Evolutionary conservation across 768 basidiomycete species (phyloP), one percentile per base, ranked within the genome.

Genomic region (Boletus subparvulus): DNA sequence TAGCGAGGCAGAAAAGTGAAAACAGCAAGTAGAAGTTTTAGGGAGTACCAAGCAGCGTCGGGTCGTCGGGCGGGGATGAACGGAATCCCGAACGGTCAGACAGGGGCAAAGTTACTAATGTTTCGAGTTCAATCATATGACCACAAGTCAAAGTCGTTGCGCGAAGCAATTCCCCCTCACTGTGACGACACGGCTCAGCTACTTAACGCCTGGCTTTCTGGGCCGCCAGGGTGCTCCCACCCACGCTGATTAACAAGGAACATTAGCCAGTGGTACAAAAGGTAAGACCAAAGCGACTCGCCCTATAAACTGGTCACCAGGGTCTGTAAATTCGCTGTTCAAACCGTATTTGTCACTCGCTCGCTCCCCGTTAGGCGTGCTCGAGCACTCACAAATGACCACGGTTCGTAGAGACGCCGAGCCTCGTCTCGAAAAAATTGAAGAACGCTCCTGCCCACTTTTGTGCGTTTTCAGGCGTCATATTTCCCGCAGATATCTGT

Each of bases 401-500:
- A 43, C 86, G 79, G 63, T 83, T 71, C 3, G 70, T 76, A 1
- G 70, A 66, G 13, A 80, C 65, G 4, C 77, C 78, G 5, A 87
- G 73, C 59, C 80, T 82, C 60, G 75, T 69, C 55, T 79, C 66
- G 65, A 88, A 76, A 68, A 78, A 85, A 24, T 71, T 66, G 64
- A 80, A 83, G 55, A 87, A 75, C 1, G 65, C 72, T 62, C 79
- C 77, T 67, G 83, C 83, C 67, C 83, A 87, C 39, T 55, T 60
- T 55, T 80, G 80, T 57, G 84, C 86, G 26, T 58, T 61, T 21
- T 61, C 69, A 1, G 77, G 74, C 40, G 72, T 78, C 52, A 87
- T 73, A 63, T 85, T 84, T 61, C 78, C 82, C 67, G 87, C 64
- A 63, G 81, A 83, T 33, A 69, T 75, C 86, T 88, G 50, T 56